Evolutionary conservation across 2,329 filamentous ascomycete genomes (phyloP), one percentile per base, ranked within the genome.

Genomic region (Fonsecaea erecta): DNA sequence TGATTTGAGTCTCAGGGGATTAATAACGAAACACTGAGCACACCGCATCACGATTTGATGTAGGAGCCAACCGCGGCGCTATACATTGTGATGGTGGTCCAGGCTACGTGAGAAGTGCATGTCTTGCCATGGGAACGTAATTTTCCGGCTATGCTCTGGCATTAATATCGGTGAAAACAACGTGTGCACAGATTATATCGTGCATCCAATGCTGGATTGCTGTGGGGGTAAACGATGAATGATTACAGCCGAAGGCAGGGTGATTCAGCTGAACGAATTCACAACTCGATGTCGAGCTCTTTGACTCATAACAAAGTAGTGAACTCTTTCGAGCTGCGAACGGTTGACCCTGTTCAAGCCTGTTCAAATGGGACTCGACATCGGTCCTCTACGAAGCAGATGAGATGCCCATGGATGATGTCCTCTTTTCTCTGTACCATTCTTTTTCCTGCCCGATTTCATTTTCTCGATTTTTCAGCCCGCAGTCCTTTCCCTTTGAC

Each of bases 1-100:
- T 75, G 95, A 99, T 77, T 81, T 99, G 63, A 94, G 91, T 26
- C 80, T 99, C 75, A 86, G 95, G 65, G 94, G 95, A 57, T 77
- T 98, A 74, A 84, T 96, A 55, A 86, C 89, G 52, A 82, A 84
- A 53, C 40, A 60, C 21, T 48, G 43, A 48, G 43, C 5, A 18
- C 16, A 8, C 9, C 16, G 6, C 37, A 43, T 24, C 6, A 5
- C 5, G 18, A 24, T 48, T 9, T 18, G 6, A 48, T 48, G 21
- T 14, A 24, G 11, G 18, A 26, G 9, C 21, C 21, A 24, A 24
- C 18, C 11, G 43, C 1, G 2, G 43, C 21, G 26, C 21, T 11
- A 12, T 24, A 48, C 3, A 24, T 11, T 48, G 18, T 24, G 8
- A 48, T 26, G 43, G 21, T 24, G 21, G 8, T n/a, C 18, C 24